Evolutionary conservation across 2,329 filamentous ascomycete species (phyloP), one percentile per base, ranked within the genome.

Genomic region (Leptographium wingfieldii): DNA sequence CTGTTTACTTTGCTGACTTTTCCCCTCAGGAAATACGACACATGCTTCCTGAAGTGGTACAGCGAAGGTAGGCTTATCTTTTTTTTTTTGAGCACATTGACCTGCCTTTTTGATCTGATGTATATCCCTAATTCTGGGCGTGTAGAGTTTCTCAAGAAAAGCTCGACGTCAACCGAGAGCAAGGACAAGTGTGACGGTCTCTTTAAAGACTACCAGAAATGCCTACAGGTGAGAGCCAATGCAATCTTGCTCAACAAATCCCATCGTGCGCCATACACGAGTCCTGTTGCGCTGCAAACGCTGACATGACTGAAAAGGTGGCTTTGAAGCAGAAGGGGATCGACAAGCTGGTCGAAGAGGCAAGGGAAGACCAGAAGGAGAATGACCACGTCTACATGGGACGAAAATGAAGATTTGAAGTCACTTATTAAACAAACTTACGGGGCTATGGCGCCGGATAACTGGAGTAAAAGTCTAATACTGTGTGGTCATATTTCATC

Each of bases 41-140:
- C 87, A 58, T 99, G 94, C 76, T 99, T 99, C 72, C 77, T 99
- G 65, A 97, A 96, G 75, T 99, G 94, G 94, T 99, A 99, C 73
- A 96, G 92, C 70, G 94, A 99, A 75, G 97, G 94, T 96, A 79
- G 61, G 86, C 65, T 31, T 58, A 56, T 65, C 59, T 55, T 22
- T 14, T 27, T 29, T 25, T n/a, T 1, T 5, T 19, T 2, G 14
- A 7, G n/a, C 7, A 1, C 16, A 10, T 22, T 22, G n/a, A n/a
- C 31, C 22, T 52, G 33, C 27, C 27, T 19, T 52, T 19, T 19
- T 29, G 12, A 19, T 19, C 43, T 46, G 43, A 3, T 6, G 5
- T 19, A 19, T 16, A 29, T 6, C 10, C 3, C 57, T 62, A 31
- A 76, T 56, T n/a, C 40, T 33, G 61, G 48, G 27, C 25, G 19